Conservation (phyloP, 345 rosid genomes). For the Lepidium africanum region DNA sequence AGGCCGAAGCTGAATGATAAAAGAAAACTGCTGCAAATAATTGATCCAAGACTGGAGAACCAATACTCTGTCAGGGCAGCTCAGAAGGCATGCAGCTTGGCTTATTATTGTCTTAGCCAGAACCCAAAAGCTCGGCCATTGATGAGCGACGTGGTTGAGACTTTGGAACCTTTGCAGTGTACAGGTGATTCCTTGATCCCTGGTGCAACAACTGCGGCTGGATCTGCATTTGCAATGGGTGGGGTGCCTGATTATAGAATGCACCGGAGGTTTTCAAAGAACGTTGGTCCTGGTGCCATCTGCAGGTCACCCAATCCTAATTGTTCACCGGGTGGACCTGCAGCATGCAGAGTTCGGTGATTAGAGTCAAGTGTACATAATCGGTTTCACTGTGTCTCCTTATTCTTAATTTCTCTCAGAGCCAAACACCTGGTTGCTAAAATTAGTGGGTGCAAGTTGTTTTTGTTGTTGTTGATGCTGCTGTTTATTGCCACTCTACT, state of each 20-base stretch:
- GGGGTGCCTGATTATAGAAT: slow-evolving; percentile 55
- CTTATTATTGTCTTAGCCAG: slow-evolving; percentile 88
- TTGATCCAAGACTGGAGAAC: slow-evolving; percentile 81
- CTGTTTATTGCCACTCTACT: slow-evolving; percentile 24
- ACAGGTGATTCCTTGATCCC: slow-evolving; percentile 35
- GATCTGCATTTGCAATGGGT: slow-evolving; percentile 60
- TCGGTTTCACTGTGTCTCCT: slow-evolving; percentile 33
- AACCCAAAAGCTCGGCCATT: slow-evolving; percentile 97
- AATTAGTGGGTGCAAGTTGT: slow-evolving; percentile 31
- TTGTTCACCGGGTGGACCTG: slow-evolving; percentile 70
- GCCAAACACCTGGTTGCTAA: slow-evolving; percentile 36
- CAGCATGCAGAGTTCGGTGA: slow-evolving; percentile 85
- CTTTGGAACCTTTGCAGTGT: slow-evolving; percentile 83
- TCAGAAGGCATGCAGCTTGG: slow-evolving; percentile 93
- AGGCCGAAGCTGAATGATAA: slow-evolving; percentile 93
- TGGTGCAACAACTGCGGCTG: slow-evolving; percentile 25
- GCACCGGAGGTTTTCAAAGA: slow-evolving; percentile 52
- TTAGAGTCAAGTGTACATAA: slow-evolving; percentile 30
- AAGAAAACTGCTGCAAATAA: slow-evolving; percentile 76
- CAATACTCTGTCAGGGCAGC: slow-evolving; percentile 92
- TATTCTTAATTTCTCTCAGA: slow-evolving; percentile 17
- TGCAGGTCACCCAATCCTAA: slow-evolving; percentile 74
- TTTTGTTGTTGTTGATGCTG: slow-evolving; percentile 21
- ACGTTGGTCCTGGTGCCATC: slow-evolving; percentile 69
- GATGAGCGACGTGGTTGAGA: slow-evolving; percentile 95